A percentile compares a stretch with the other conserved stretches of the same genome.
These are phyloP conservation scores for Coleophoma cylindrospora DNA, from an alignment of 2,329 filamentous ascomycete genomes.

Conservation along the genomic window DNA sequence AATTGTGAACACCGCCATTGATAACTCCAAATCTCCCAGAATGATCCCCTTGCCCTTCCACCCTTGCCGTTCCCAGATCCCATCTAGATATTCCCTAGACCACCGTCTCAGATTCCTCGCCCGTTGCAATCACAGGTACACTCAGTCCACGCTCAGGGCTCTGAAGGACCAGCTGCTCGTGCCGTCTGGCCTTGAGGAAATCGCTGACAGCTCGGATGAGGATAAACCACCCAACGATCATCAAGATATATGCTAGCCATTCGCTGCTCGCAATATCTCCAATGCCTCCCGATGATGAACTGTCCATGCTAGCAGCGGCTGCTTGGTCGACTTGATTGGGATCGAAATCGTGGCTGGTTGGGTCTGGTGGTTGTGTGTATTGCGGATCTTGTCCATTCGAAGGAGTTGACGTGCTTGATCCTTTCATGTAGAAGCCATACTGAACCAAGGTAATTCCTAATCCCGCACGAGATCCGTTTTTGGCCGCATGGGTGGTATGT, in stretches of 20 bases:
- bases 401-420: conserved; percentile 38
- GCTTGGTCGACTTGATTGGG: conserved; percentile 57
- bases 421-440: conserved; percentile 95
- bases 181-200: conserved; percentile 79
- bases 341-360: conserved; percentile 86
- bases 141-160: conserved; percentile 85
- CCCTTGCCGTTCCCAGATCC: too few relatives aligned
- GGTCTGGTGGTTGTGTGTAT: conserved; percentile 72
- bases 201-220: conserved; percentile 91
- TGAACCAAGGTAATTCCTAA: conserved; percentile 94
- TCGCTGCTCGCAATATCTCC: conserved; percentile 67
- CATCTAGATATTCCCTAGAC: conserved; percentile 43
- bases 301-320: conserved; percentile 27
- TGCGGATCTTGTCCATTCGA: conserved; percentile 40
- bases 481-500: conserved; percentile 95
- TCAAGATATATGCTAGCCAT: conserved; percentile 86
- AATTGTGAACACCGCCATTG: too few relatives aligned
- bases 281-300: conserved; percentile 36
- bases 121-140: conserved; percentile 80
- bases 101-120: conserved; percentile 72
- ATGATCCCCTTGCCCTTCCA: too few relatives aligned
- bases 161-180: conserved; percentile 89
- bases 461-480: conserved; percentile 92
- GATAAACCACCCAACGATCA: conserved; percentile 98
- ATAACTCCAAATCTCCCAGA: too few relatives aligned